Percentiles rank a stretch among this genome's conserved stretches.
Conservation (phyloP, 2,329 filamentous ascomycete genomes). For the Fusarium haematococcum region DNA sequence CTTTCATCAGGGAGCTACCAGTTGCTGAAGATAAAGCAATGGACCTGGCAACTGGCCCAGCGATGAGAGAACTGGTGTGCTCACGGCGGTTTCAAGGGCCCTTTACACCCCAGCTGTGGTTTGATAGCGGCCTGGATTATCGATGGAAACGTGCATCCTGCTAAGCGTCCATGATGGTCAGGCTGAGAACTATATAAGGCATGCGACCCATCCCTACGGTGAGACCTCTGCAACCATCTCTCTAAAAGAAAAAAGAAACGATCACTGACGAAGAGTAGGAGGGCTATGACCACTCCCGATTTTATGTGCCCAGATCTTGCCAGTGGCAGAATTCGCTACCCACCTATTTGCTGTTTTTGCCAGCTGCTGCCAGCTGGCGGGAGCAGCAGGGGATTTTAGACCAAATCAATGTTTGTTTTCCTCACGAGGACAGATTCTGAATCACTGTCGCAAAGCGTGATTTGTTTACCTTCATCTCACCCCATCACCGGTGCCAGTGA, state of each 20-base stretch:
- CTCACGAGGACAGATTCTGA: not conserved
- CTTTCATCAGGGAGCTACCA: slow-evolving; percentile 52
- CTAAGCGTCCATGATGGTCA: not conserved
- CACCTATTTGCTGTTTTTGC: not conserved
- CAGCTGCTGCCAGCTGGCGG: not conserved
- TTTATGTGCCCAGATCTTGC: not conserved
- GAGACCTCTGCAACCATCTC: not conserved
- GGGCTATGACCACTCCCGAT: not conserved
- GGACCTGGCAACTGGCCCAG: slow-evolving; percentile 48
- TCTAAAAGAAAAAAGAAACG: not conserved
- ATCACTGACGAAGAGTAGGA: not conserved
- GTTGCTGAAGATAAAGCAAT: slow-evolving; percentile 57
- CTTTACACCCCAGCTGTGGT: slow-evolving; percentile 59
- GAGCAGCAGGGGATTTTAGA: not conserved
- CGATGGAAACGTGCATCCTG: slow-evolving; percentile 46
- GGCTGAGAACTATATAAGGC: not conserved
- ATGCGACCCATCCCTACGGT: not conserved
- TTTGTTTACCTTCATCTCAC: slow-evolving; percentile 5
- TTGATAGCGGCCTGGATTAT: slow-evolving; percentile 59
- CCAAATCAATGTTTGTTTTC: not conserved
- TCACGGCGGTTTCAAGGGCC: slow-evolving; percentile 54
- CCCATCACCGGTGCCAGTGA: not conserved
- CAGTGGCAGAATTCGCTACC: not conserved
- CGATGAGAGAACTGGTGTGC: slow-evolving; percentile 43
- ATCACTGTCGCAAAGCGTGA: not conserved